Conservation (phyloP, 202 grass and related monocot genomes). For the Thinopyrum obtusiflorum region DNA sequence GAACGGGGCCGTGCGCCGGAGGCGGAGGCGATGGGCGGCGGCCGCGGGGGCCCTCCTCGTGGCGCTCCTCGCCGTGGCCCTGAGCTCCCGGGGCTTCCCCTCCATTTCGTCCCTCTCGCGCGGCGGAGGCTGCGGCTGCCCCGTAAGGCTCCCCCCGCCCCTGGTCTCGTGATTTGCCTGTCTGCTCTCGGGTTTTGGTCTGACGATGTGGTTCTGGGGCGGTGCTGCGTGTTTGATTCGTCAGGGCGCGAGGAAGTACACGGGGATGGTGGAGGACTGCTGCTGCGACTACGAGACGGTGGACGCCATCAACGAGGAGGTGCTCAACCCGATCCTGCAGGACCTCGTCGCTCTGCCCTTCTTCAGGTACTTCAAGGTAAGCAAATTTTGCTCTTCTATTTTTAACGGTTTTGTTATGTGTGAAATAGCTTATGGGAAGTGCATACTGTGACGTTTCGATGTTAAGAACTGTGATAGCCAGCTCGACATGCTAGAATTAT, state of each 20-base stretch:
- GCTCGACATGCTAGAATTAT: neutral
- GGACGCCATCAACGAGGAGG: conserved; percentile 75
- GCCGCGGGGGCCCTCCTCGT: conserved; percentile 39
- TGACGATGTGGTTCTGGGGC: conserved; percentile 2
- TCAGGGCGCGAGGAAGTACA: conserved; percentile 65
- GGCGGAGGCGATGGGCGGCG: conserved; percentile 15
- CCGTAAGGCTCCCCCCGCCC: conserved; percentile 31
- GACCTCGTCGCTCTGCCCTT: conserved; percentile 79
- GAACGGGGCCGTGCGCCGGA: neutral
- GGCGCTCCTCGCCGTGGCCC: conserved; percentile 50
- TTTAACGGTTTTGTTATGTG: neutral
- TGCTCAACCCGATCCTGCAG: conserved; percentile 82
- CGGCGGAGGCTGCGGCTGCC: conserved; percentile 41
- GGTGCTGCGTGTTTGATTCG: neutral
- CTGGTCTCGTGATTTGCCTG: neutral
- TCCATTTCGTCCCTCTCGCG: neutral
- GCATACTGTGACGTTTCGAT: neutral
- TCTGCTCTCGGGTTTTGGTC: neutral
- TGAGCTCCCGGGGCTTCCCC: conserved; percentile 41
- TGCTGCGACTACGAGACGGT: conserved; percentile 94
- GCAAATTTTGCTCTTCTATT: neutral
- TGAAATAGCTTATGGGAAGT: neutral
- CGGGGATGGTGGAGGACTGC: conserved; percentile 92
- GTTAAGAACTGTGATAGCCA: neutral
- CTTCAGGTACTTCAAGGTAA: conserved; percentile 99